phyloP scores from a whole-genome alignment of 371 early-diverging fungal genomes.

The Funneliformis caledonium region DNA sequence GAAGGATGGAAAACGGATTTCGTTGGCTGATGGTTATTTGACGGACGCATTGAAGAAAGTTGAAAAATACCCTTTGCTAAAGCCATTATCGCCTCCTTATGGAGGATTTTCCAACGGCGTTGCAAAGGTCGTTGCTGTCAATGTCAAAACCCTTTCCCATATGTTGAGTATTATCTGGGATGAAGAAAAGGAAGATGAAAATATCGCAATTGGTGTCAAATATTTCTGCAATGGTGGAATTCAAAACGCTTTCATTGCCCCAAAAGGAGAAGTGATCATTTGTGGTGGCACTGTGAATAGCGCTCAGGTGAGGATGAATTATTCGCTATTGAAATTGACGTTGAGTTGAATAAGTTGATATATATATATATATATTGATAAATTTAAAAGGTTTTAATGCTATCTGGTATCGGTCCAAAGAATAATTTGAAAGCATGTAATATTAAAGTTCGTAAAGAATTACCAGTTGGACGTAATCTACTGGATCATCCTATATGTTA shows the following conservation, averaged over 20 bases:
- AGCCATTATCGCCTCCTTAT: background rate
- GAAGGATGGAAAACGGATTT: background rate
- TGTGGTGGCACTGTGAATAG: background rate
- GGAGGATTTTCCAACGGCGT: background rate
- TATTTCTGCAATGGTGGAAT: background rate
- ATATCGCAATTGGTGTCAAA: background rate
- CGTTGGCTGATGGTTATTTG: background rate
- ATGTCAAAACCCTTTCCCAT: background rate
- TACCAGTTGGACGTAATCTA: conserved; percentile 22
- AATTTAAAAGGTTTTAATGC: background rate
- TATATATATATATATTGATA: background rate
- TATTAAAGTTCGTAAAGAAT: conserved; percentile 17
- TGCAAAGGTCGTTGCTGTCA: background rate
- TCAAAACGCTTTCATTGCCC: background rate
- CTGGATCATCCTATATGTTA: background rate
- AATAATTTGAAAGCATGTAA: background rate
- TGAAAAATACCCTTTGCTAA: background rate
- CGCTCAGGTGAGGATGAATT: background rate
- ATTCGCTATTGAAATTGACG: background rate
- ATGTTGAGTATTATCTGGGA: background rate
- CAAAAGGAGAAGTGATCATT: too few species aligned
- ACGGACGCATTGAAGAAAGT: background rate
- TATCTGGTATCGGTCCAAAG: conserved; percentile 7
- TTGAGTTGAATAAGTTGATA: too few species aligned
- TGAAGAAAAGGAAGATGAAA: background rate